These are phyloP conservation scores for Lentinus brumalis DNA, from an alignment of 768 basidiomycete species.

Conservation along the genomic window DNA sequence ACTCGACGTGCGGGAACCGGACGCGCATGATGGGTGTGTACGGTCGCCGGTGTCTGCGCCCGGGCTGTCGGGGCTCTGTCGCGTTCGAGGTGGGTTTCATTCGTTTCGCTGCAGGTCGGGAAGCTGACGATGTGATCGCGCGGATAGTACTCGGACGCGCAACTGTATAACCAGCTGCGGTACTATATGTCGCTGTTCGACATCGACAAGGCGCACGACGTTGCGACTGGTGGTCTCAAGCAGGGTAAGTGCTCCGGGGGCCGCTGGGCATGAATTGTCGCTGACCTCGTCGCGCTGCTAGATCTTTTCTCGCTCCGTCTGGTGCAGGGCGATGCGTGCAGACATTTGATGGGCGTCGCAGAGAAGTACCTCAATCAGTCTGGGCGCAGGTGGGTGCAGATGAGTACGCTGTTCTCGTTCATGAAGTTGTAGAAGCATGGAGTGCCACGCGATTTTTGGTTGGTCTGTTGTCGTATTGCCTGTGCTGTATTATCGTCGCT, in stretches of 20 bases:
- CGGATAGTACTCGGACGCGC: constrained; percentile 78
- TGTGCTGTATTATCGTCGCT: constrained; percentile 6
- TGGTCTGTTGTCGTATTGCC: neutral
- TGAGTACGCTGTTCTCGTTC: constrained; percentile 77
- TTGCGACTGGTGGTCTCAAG: constrained; percentile 45
- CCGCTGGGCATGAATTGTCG: neutral
- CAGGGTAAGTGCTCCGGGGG: constrained; percentile 31
- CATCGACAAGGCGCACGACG: constrained; percentile 57
- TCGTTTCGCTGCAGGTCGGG: neutral
- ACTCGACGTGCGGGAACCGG: constrained; percentile 76
- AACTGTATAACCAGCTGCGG: constrained; percentile 88
- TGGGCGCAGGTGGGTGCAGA: constrained; percentile 88
- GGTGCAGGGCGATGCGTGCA: constrained; percentile 54
- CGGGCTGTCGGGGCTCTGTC: constrained; percentile 69
- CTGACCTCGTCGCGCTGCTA: neutral
- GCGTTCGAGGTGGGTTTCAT: constrained; percentile 67
- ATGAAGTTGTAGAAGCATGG: constrained; percentile 56
- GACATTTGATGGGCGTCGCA: constrained; percentile 55
- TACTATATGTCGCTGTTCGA: constrained; percentile 85
- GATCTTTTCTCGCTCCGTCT: constrained; percentile 51
- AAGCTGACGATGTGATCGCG: constrained; percentile 6
- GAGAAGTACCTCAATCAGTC: constrained; percentile 84
- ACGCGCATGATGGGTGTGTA: constrained; percentile 96
- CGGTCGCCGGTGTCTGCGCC: constrained; percentile 76
- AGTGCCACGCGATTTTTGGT: neutral